Percentiles rank a stretch among this genome's conserved stretches.
Conservation (phyloP, 257 asterid genomes). For the Gentiana straminea region DNA sequence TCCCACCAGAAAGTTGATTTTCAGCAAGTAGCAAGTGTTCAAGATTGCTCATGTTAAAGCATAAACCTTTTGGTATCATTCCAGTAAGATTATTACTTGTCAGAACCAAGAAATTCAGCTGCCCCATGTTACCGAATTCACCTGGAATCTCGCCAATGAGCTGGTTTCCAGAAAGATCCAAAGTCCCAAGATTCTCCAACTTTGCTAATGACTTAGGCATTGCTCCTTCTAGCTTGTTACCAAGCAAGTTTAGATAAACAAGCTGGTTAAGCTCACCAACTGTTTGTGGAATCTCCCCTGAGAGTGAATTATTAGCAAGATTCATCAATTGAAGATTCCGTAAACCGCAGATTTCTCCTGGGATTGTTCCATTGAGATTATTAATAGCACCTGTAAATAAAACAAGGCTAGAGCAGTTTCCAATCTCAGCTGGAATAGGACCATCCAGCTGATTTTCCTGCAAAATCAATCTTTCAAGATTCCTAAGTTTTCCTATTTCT, state of each 20-base stretch:
- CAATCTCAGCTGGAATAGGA: constrained; percentile 50
- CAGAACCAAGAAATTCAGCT: constrained; percentile 43
- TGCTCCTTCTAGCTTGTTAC: constrained; percentile 59
- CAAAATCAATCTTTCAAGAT: constrained; percentile 36
- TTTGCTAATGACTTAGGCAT: constrained; percentile 46
- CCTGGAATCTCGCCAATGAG: constrained; percentile 59
- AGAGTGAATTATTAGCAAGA: constrained; percentile 57
- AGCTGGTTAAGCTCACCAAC: constrained; percentile 41
- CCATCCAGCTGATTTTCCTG: constrained; percentile 63
- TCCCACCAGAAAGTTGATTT: constrained; percentile 49
- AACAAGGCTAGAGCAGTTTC: constrained; percentile 42
- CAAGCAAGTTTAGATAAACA: constrained; percentile 50
- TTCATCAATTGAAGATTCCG: constrained; percentile 39
- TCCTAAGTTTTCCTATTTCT: constrained; percentile 36
- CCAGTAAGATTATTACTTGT: constrained; percentile 70
- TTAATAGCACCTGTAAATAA: constrained; percentile 57
- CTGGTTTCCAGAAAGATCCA: constrained; percentile 63
- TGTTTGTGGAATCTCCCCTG: constrained; percentile 49
- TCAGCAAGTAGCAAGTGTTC: constrained; percentile 47
- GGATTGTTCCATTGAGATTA: constrained; percentile 56
- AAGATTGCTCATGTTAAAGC: constrained; percentile 53
- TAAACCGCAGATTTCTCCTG: constrained; percentile 36
- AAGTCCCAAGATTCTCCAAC: constrained; percentile 32
- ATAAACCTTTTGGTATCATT: constrained; percentile 33
- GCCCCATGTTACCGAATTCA: constrained; percentile 44